Base-by-base conservation (phyloP, 1,284 basidiomycete species). In the Melampsora americana region DNA sequence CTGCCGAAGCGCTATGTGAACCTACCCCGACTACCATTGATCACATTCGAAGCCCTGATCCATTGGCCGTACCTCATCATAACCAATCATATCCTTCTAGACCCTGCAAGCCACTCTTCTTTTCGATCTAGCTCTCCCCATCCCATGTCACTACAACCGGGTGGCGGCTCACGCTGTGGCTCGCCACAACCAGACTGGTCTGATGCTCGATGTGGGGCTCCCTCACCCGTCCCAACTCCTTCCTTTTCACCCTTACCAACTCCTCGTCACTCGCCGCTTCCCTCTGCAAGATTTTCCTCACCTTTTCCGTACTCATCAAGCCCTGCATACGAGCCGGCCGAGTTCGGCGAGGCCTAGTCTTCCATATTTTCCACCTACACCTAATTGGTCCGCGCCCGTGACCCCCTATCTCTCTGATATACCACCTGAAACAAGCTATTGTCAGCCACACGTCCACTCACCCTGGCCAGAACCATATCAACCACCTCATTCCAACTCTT, bases 1-100 rank as follows among this genome's bases (percentile, higher is more conserved):
- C 0, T 12, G 70, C 69, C 44, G 77, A 79, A 5, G 79, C 79
- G 39, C 12, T 77, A 77, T 68, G 65, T 73, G 32, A 42, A 56
- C 14, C 30, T 69, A 12, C 78, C 77, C 56, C 77, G 39, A 44
- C 7, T 50, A 44, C 64, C 32, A 69, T 69, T 12, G 60, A 76
- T 16, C 74, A 76, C 20, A 60, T 65, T 18, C 67, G 39, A 32
- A 68, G 66, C 26, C 5, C 32, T 12, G 66, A 69, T 35, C 28
- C 74, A 20, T 30, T 69, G 5, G 60, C 66, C 7, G 32, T 64
- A 28, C 23, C 66, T 6, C 44, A 61, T 64, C 67, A 69, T 48
- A 56, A 20, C 3, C 59, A 64, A 44, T 60, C 74, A 35, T 30
- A 61, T n/a, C 32, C 23, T 23, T 61, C 72, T n/a, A 50, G 67